Evolutionary conservation across 805 yeast genomes (phyloP), one percentile per base, ranked within the genome.

Genomic region (Ogataea zsoltii): DNA sequence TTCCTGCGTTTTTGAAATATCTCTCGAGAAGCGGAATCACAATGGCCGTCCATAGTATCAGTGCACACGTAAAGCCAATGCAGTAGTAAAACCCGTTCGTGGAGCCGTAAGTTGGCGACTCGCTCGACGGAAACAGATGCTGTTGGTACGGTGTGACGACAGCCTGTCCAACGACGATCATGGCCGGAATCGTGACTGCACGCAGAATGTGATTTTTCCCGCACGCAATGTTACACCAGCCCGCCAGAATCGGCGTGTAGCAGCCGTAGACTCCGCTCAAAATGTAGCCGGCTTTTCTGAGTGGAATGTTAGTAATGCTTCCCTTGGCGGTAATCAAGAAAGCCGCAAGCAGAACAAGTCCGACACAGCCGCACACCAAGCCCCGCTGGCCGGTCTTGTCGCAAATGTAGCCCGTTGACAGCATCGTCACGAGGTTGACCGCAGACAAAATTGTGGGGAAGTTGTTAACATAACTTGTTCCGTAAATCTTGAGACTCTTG

Each of bases 161-260:
- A 29, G 54, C 49, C 33, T 42, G 50, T 9, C 60, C 58, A 15
- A 61, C 47, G 14, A 56, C 60, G 39, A 58, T 50, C 63, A 58
- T 58, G 15, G 57, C 49, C 3, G 65, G 56, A 16, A 59, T 45
- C 3, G 63, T 54, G 17, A 58, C 49, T 4, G 65, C 63, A 41
- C 65, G 49, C 29, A 61, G 42, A 25, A 51, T 48, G 17, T 57
- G 62, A 41, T 56, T 51, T 13, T 53, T 53, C 12, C 55, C 54
- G 49, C 83, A 77, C 1, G 79, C 77, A 38, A 77, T 67, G 53
- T 81, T 80, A 2, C 83, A 83, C 85, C 86, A 81, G 0, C 85
- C 77, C 41, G 82, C 77, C 58, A 77, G 76, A 0, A 76, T 70
- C 0, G 86, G 76, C 49, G 81, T 85, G 3, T 82, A 84, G 29